phyloP scores from a whole-genome alignment of 805 yeast genomes.

The Grigorovia yakushimaensis region DNA sequence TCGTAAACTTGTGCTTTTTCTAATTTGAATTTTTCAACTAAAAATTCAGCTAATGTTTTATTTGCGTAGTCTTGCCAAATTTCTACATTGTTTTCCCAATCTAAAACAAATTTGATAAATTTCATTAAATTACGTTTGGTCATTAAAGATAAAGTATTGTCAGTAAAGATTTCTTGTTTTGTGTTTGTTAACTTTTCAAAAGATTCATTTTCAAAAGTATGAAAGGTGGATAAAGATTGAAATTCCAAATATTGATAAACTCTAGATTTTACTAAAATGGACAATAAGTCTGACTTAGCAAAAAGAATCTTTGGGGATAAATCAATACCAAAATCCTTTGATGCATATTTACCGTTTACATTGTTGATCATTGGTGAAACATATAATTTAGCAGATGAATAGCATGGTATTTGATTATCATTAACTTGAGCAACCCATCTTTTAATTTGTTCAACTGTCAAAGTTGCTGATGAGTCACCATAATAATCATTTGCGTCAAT shows the following conservation, averaged over 20 bases:
- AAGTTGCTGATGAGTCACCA: conserved; percentile 81
- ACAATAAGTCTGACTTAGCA: conserved; percentile 79
- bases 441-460: conserved; percentile 77
- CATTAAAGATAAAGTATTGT: conserved; percentile 61
- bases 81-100: conserved; percentile 51
- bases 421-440: conserved; percentile 75
- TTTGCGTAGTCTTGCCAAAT: conserved; percentile 48
- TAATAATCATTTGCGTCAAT: conserved; percentile 77
- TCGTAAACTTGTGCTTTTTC: conserved; percentile 71
- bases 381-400: conserved; percentile 67
- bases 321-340: conserved; percentile 80
- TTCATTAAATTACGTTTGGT: conserved; percentile 79
- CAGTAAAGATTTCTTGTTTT: conserved; percentile 89
- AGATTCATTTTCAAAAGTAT: conserved; percentile 85
- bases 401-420: conserved; percentile 29
- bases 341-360: conserved; percentile 30
- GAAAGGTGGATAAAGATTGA: conserved; percentile 79
- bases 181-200: conserved; percentile 81
- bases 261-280: conserved; percentile 69
- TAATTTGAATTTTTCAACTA: conserved; percentile 57
- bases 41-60: conserved; percentile 48
- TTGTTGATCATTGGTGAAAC: conserved; percentile 51
- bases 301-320: conserved; percentile 79
- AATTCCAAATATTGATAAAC: conserved; percentile 89
- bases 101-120: conserved; percentile 77